These are phyloP conservation scores for Acacia melanoxylon DNA, from an alignment of 306 rosid species.

Conservation along the genomic window DNA sequence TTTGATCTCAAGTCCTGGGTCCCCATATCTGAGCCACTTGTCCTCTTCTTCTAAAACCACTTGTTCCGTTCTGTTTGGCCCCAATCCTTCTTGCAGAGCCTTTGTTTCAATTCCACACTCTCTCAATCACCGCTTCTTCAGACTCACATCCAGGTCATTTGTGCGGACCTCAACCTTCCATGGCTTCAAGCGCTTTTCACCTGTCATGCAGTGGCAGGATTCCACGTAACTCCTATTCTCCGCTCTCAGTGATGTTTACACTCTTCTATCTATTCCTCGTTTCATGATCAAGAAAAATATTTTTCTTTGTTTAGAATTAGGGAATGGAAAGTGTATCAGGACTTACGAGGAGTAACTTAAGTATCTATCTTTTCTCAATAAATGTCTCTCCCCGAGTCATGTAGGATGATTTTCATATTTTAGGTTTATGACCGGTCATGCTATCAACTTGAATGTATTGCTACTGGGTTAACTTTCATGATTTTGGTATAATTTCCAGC, in stretches of 20 bases:
- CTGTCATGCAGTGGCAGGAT: constrained; percentile 98
- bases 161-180: constrained; percentile 41
- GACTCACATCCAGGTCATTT: constrained; percentile 34
- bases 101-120: constrained; percentile 38
- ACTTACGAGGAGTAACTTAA: neutral
- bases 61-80: constrained; percentile 22
- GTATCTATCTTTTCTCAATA: neutral
- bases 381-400: neutral
- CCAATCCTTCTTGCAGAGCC: constrained; percentile 40
- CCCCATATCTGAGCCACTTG: constrained; percentile 15
- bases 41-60: constrained; percentile 21
- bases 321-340: neutral
- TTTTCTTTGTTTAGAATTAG: neutral
- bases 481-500: neutral
- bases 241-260: neutral
- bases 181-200: constrained; percentile 46
- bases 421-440: neutral
- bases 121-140: constrained; percentile 40
- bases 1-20: constrained; percentile 18
- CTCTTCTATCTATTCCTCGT: neutral
- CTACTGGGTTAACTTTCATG: neutral
- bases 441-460: neutral
- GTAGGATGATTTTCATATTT: constrained; percentile 2
- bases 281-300: neutral
- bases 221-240: constrained; percentile 58